phyloP scores from a whole-genome alignment of 2,329 filamentous ascomycete genomes.

The Immersiporthe knoxdaviesiana region DNA sequence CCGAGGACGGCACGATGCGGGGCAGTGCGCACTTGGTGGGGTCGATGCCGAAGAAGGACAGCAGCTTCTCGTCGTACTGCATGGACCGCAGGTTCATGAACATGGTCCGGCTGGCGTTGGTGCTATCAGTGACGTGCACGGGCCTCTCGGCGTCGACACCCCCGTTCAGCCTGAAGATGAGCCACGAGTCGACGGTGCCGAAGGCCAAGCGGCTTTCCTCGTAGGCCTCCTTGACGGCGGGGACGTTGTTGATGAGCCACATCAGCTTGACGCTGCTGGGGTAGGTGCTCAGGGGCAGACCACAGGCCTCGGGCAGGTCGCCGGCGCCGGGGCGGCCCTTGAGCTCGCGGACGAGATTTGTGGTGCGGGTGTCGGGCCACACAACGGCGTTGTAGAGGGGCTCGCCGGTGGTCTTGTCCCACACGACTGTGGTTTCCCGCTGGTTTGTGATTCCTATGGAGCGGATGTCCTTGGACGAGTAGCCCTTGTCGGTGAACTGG shows the following conservation, averaged over 20 bases:
- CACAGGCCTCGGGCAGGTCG: conserved; percentile 70
- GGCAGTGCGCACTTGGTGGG: conserved; percentile 72
- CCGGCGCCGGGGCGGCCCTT: conserved; percentile 70
- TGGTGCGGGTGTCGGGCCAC: conserved; percentile 86
- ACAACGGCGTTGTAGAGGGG: conserved; percentile 84
- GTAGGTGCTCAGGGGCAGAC: conserved; percentile 85
- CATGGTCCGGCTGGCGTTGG: conserved; percentile 90
- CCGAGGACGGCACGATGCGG: conserved; percentile 82
- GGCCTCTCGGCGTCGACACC: conserved; percentile 61
- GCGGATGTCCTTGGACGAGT: conserved; percentile 69
- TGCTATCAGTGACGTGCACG: conserved; percentile 81
- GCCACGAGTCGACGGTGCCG: conserved; percentile 87
- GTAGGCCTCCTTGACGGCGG: conserved; percentile 73
- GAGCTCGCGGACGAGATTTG: conserved; percentile 72
- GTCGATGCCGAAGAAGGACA: conserved; percentile 78
- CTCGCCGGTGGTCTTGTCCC: conserved; percentile 80
- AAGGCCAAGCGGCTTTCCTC: conserved; percentile 77
- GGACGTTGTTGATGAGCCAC: conserved; percentile 77
- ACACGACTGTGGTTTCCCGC: conserved; percentile 84
- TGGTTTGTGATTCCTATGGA: conserved; percentile 88
- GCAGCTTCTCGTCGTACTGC: conserved; percentile 75
- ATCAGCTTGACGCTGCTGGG: conserved; percentile 83
- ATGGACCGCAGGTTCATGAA: conserved; percentile 87
- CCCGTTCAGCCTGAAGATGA: conserved; percentile 83
- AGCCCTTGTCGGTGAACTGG: conserved; percentile 71